Evolutionary conservation across 129 eudicot species (phyloP), one percentile per base, ranked within the genome.

Genomic region (Tagetes patula): DNA sequence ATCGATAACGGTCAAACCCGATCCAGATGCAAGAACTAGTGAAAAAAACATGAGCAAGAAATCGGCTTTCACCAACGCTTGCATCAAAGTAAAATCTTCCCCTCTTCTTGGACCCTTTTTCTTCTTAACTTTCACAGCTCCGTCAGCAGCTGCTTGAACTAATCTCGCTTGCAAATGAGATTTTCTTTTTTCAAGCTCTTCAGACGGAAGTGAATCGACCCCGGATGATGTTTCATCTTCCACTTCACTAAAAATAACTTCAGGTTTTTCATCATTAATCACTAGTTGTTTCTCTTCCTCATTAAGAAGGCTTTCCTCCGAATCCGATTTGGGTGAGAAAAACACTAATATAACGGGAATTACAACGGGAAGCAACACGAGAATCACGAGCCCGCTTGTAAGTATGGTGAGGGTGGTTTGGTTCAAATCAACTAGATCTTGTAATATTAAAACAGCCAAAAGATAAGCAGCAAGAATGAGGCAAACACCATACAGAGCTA

Each of bases 31-130:
- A 49, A 89, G 75, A 58, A 89, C 84, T 14, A 89, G 81, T 5
- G 96, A 89, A 70, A 82, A 31, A 79, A 89, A 89, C 64, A 89
- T 82, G 72, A 89, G 91, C 89, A 84, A 82, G 79, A 89, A 89
- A 66, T 89, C 96, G 8, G 91, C 91, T 75, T 84, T 89, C 52
- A 70, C 81, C 40, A 89, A 81, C 10, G 96, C 89, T 58, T 89
- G 96, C 63, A 62, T n/a, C 53, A 89, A 66, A 4, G 96, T 89
- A 77, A 86, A 86, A 73, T 89, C 88, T 77, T 89, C 96, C 55
- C 96, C 96, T 82, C 88, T 71, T 60, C 85, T 79, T 13, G 96
- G 96, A 12, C 91, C 91, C 85, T 82, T 83, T 55, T 78, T 87
- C 62, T 72, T 74, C 83, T 82, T 82, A 62, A 89, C 81, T 50